These are phyloP conservation scores for Ophioceras dolichostomum DNA, from an alignment of 2,329 filamentous ascomycete species.

Conservation along the genomic window DNA sequence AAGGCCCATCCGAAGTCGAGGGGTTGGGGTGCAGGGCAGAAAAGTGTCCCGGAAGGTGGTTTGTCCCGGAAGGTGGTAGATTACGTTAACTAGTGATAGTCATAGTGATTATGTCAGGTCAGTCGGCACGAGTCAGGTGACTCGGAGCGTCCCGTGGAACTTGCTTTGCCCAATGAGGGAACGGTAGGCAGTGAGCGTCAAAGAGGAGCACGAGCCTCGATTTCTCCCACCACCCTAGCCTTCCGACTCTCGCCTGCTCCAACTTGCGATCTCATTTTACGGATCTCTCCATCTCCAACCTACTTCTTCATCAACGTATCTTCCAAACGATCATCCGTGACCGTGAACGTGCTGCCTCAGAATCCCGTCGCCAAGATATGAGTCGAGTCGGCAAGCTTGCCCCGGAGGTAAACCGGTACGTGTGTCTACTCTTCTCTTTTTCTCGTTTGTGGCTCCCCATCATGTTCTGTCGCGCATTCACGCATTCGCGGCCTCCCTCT, in stretches of 20 bases:
- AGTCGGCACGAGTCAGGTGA: no score
- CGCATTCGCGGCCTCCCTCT: background rate
- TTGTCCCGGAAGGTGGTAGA: background rate
- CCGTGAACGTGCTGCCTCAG: constrained; percentile 1
- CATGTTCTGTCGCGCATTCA: constrained; percentile 11
- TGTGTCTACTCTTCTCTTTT: constrained; percentile 3
- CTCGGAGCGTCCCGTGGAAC: background rate
- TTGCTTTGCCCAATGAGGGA: background rate
- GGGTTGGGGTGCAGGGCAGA: no score
- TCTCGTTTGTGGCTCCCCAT: background rate
- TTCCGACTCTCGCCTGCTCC: background rate
- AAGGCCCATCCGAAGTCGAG: no score
- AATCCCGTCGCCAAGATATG: constrained; percentile 61
- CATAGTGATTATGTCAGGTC: no score
- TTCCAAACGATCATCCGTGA: background rate
- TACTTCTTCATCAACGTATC: background rate
- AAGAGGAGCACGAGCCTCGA: no score
- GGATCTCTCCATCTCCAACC: background rate
- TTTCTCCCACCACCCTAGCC: background rate
- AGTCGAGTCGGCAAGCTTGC: constrained; percentile 94
- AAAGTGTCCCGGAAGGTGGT: background rate
- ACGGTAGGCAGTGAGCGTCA: no score
- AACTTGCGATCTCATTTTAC: background rate
- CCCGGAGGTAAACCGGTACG: constrained; percentile 97
- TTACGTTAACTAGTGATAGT: no score